Base-by-base conservation (phyloP, 139 green algal species). In the Eudorina sp. region DNA sequence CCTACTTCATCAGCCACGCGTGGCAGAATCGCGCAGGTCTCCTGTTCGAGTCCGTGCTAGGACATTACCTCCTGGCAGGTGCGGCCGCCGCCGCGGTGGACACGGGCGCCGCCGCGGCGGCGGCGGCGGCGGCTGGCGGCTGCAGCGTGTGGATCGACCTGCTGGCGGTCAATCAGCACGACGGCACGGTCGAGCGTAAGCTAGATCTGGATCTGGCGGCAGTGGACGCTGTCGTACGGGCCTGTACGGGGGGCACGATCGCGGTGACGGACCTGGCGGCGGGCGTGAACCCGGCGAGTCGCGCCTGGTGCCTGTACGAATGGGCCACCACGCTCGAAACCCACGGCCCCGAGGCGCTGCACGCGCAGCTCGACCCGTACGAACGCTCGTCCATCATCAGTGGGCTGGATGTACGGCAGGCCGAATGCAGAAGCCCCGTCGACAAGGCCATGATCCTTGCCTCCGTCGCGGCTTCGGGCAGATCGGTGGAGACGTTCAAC, bases 121-220 rank as follows among this genome's bases (percentile, higher is more conserved):
- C 27, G 66, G 31, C 14, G 31, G 31, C 66, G 66, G 36, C 69
- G 53, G 69, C 69, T n/a, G n/a, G 34, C 66, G n/a, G 66, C 34
- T 8, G 31, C 70, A 27, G 73, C n/a, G n/a, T 81, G 46, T 81
- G 73, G 88, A 53, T 91, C 7, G 88, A 91, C 79, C 70, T 88
- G 41, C 38, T 91, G 36, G 69, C 80, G 14, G 78, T 91, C 38
- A 91, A 91, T 43, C 88, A 91, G 72, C 85, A 90, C 40, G 62
- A 62, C 62, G 85, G 53, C 8, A 85, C 77, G 70, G 40, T 23
- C 8, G 70, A 53, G 23, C 53, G 60, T 8, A 29, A 27, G n/a
- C 7, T 23, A 0, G 79, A 86, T 48, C 7, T 23, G 0, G 79
- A 86, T 48, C 11, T 86, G 19, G 60, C 41, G 3, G 58, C 79